Conservation (phyloP, 2,329 filamentous ascomycete genomes). For the Penicillium decumbens region DNA sequence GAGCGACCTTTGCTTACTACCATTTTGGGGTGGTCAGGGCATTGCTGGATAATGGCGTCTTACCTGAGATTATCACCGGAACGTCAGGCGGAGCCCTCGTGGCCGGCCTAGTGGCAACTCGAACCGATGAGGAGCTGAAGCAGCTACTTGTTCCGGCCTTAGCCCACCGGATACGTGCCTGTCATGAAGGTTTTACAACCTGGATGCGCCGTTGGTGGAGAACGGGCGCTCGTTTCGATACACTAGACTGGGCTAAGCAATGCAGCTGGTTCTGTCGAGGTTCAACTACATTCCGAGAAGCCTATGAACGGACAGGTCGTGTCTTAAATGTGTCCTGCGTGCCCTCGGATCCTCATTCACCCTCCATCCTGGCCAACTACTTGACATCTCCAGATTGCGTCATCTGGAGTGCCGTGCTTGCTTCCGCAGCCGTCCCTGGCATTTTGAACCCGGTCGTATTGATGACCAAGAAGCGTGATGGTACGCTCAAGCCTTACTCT, state of each 20-base stretch:
- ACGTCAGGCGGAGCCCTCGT: slow-evolving; percentile 92
- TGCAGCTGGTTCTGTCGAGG: slow-evolving; percentile 88
- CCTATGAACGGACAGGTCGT: slow-evolving; percentile 86
- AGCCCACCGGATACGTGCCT: slow-evolving; percentile 78
- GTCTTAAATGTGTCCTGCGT: slow-evolving; percentile 96
- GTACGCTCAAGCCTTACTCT: slow-evolving; percentile 77
- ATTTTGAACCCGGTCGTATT: slow-evolving; percentile 93
- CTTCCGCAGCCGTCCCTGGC: slow-evolving; percentile 90
- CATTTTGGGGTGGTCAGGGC: slow-evolving; percentile 92
- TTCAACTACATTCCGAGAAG: slow-evolving; percentile 90
- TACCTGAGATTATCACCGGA: slow-evolving; percentile 93
- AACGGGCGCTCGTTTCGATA: slow-evolving; percentile 91
- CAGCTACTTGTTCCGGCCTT: slow-evolving; percentile 78
- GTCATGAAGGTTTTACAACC: slow-evolving; percentile 67
- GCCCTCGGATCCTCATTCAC: slow-evolving; percentile 90
- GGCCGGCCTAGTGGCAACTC: slow-evolving; percentile 78
- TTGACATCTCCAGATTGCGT: slow-evolving; percentile 94
- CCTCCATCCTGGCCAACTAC: slow-evolving; percentile 89
- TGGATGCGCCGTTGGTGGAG: slow-evolving; percentile 85
- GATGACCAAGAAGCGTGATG: slow-evolving; percentile 78
- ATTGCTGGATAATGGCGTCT: slow-evolving; percentile 73
- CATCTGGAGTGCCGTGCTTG: slow-evolving; percentile 94
- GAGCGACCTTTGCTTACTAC: slow-evolving; percentile 93
- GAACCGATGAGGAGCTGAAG: slow-evolving; percentile 87
- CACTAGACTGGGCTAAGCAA: slow-evolving; percentile 79